Base-by-base conservation (phyloP, 306 rosid species). In the Sechiopsis laciniata region DNA sequence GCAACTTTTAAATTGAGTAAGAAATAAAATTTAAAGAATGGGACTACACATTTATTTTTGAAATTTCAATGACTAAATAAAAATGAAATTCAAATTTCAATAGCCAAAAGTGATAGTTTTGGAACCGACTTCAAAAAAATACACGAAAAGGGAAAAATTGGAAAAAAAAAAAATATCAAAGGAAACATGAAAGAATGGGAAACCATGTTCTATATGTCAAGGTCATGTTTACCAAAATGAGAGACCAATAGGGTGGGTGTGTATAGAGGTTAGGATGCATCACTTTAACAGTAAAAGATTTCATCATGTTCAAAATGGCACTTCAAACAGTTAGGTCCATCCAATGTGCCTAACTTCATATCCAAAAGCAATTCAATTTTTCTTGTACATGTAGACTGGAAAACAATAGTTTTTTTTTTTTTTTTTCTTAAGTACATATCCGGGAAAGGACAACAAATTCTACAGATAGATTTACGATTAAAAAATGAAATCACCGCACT, bases 191-290 rank as follows among this genome's bases (percentile, higher is more conserved):
- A 19, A 10, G 72, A 0, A 42, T 65, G 72, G 72, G 54, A 42
- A 65, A 40, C 5, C 72, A 65, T 65, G 54, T 65, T 65, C 17
- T n/a, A 40, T 37, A 42, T 65, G 72, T 65, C 8, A 65, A 60
- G 12, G 32, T 42, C 10, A 17, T 65, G 71, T 10, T 17, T 5
- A 19, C 72, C 54, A 65, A 65, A 42, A 42, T 42, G 32, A 19
- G n/a, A 65, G 1, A 65, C 55, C 54, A 65, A 42, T 17, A 19
- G 72, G 72, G 53, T 37, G n/a, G 53, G n/a, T 3, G 29, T 65
- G 71, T 42, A 17, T 37, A 53, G 72, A 8, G 15, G 72, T 65
- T 65, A 6, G 72, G 72, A 65, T 65, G 72, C 72, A 65, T 65
- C 29, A 24, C 15, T 10, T 46, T 19, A 19, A 40, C 32, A 40